Percentiles rank a stretch among this genome's conserved stretches.
phyloP scores from a whole-genome alignment of 345 rosid species.

The Citrus reticulata region DNA sequence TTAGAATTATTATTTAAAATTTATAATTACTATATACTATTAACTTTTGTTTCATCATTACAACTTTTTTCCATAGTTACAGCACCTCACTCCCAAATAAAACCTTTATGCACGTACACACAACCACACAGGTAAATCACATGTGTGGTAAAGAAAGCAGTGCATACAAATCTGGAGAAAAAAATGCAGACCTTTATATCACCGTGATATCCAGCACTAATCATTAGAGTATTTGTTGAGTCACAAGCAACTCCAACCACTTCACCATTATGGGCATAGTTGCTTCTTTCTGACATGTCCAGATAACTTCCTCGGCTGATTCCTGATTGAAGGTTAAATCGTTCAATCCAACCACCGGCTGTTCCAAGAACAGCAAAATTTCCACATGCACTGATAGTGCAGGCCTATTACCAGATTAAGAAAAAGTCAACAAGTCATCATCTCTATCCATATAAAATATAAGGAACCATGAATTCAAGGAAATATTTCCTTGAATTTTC shows the following conservation, averaged over 20 bases:
- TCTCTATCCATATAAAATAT: not conserved
- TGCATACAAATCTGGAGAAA: not conserved
- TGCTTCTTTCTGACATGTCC: conserved; percentile 52
- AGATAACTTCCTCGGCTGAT: conserved; percentile 80
- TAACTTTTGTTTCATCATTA: not conserved
- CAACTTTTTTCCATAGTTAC: too few species aligned
- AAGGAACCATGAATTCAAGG: not conserved
- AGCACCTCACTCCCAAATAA: too few species aligned
- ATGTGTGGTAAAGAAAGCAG: not conserved
- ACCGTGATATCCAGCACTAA: conserved; percentile 92
- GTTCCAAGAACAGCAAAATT: conserved; percentile 94
- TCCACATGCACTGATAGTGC: conserved; percentile 94
- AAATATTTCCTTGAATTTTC: not conserved
- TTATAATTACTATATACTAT: too few species aligned
- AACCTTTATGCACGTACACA: not conserved
- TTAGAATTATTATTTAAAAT: too few species aligned
- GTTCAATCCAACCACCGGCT: conserved; percentile 90
- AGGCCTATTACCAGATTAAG: conserved; percentile 50
- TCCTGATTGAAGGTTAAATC: conserved; percentile 96
- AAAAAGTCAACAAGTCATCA: not conserved
- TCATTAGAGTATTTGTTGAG: conserved; percentile 85
- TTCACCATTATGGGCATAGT: conserved; percentile 67
- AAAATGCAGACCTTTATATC: conserved; percentile 63
- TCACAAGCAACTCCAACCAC: conserved; percentile 95
- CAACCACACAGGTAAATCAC: not conserved